phyloP scores from a whole-genome alignment of 306 rosid genomes.

The Cajanus cajan region DNA sequence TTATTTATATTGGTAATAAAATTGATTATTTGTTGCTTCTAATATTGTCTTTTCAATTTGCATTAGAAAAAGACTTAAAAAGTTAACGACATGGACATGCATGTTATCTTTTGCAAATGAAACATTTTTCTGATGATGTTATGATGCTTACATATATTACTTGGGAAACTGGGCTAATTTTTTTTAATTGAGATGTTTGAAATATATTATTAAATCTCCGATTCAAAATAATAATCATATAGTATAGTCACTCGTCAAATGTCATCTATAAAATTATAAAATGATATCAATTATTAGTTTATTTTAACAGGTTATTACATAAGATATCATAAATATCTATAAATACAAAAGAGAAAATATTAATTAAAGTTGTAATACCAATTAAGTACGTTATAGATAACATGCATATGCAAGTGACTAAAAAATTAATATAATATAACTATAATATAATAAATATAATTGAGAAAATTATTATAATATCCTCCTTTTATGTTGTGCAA shows the following conservation, averaged over 20 bases:
- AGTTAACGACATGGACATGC: slow-evolving; percentile 5
- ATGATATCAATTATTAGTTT: neutral
- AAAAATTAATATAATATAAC: no score
- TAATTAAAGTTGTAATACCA: neutral
- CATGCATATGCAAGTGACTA: no score
- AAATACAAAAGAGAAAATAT: neutral
- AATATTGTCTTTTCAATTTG: neutral
- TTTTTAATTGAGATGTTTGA: neutral
- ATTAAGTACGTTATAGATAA: no score
- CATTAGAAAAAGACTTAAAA: neutral
- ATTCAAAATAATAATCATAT: neutral
- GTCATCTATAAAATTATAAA: neutral
- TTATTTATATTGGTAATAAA: neutral
- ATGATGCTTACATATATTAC: neutral
- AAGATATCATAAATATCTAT: neutral
- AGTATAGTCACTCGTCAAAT: neutral
- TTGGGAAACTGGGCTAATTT: neutral
- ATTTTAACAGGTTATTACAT: neutral
- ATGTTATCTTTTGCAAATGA: neutral
- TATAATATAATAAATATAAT: no score
- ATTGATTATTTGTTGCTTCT: neutral
- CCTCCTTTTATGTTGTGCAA: no score
- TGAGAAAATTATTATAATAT: no score
- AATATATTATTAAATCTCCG: neutral
- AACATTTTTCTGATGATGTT: neutral